A percentile compares a stretch with the other conserved stretches of the same genome.
Evolutionary conservation across 306 rosid species (phyloP).

Genomic region (Albizia julibrissin): DNA sequence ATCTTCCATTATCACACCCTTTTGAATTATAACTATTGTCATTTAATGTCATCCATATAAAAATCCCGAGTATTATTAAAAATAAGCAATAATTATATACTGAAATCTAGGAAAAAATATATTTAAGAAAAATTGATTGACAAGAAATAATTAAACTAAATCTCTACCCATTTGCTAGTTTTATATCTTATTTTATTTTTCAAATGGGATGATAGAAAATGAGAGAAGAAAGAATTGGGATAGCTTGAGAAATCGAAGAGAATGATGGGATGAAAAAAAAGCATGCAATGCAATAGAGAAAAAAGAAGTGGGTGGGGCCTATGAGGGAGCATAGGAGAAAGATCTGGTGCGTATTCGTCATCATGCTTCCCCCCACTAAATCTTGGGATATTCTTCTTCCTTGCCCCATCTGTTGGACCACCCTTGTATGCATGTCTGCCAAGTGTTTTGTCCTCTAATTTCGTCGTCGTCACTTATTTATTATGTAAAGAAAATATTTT

Average conservation of each 20-base stretch:
- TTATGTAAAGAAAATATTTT: too few species aligned
- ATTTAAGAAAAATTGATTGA: too few species aligned
- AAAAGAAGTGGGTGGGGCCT: conserved; percentile 20
- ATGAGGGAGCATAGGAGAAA: conserved; percentile 31
- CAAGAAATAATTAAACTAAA: too few species aligned
- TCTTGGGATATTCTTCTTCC: conserved; percentile 56
- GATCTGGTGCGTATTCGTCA: conserved; percentile 52
- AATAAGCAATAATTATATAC: background rate
- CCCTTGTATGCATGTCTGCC: conserved; percentile 59
- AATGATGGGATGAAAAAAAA: conserved; percentile 45
- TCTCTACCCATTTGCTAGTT: too few species aligned
- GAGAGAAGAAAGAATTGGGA: background rate
- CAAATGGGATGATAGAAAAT: too few species aligned
- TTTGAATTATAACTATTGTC: too few species aligned
- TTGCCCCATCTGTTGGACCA: conserved; percentile 27
- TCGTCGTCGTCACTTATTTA: background rate
- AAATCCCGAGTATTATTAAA: too few species aligned
- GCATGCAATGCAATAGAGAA: conserved; percentile 44
- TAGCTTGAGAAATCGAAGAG: conserved; percentile 40
- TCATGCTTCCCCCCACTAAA: conserved; percentile 81
- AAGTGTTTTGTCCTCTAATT: conserved; percentile 53
- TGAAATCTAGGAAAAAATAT: too few species aligned
- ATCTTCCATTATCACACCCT: too few species aligned
- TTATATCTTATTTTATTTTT: too few species aligned
- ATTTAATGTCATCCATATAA: too few species aligned